A percentile compares a stretch with the other conserved stretches of the same genome.
These are phyloP conservation scores for Akanthomyces lecanii DNA, from an alignment of 2,329 filamentous ascomycete species.

Conservation along the genomic window DNA sequence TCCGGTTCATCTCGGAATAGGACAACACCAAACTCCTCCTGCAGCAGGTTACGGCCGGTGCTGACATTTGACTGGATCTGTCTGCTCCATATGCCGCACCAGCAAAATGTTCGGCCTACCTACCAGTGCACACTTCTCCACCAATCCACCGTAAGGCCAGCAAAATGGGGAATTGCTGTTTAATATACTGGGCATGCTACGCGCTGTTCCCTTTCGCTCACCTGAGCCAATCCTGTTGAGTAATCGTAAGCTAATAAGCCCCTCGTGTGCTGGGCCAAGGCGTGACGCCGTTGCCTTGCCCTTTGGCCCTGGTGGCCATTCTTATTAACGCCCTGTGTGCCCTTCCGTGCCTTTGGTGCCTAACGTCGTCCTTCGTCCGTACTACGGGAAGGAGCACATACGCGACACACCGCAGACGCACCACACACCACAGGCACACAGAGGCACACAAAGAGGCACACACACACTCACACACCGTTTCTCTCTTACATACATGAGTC, in stretches of 20 bases:
- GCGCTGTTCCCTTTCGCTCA: not conserved
- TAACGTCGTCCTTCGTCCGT: constrained; percentile 2
- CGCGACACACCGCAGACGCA: not conserved
- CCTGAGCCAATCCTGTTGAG: constrained; percentile 8
- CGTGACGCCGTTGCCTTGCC: not conserved
- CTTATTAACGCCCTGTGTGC: constrained; percentile 10
- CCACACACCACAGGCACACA: not conserved
- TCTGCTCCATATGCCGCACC: not conserved
- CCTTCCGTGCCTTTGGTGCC: not conserved
- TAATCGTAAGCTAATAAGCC: not conserved
- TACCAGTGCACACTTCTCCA: constrained; percentile 1
- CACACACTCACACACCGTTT: not conserved
- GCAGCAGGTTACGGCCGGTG: not conserved
- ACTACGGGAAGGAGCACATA: not conserved
- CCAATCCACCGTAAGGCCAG: not conserved
- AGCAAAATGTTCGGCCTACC: not conserved
- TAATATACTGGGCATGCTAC: not conserved
- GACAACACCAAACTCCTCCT: not conserved
- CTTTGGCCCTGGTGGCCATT: not conserved
- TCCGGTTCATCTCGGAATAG: not conserved
- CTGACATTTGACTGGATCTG: not conserved
- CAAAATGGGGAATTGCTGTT: not conserved
- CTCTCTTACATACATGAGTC: not conserved
- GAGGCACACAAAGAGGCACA: not conserved
- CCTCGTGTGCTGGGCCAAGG: no score